Percentiles rank a stretch among this genome's conserved stretches.
These are phyloP conservation scores for Plasmodiophora brassicae DNA, from an alignment of 208 protist species.

Conservation along the genomic window DNA sequence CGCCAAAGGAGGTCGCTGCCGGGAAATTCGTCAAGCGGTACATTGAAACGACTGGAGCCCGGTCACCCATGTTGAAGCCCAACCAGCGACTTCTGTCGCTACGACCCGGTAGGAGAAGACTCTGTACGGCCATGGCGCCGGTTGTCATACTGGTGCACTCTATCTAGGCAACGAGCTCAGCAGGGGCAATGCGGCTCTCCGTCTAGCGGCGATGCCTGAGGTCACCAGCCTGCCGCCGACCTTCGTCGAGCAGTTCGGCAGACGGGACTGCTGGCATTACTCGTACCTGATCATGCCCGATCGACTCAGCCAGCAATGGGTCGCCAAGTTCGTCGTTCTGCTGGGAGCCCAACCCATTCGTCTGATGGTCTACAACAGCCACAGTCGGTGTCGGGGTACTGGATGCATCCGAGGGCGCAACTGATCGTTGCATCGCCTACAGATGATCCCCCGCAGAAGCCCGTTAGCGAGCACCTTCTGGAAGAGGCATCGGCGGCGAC, in stretches of 20 bases:
- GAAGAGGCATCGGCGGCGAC: neutral
- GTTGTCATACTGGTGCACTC: neutral
- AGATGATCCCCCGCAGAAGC: neutral
- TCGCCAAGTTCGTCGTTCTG: neutral
- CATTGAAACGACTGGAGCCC: neutral
- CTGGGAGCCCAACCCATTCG: neutral
- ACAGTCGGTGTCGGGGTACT: neutral
- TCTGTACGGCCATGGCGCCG: neutral
- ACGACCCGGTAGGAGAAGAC: neutral
- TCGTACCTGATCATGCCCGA: neutral
- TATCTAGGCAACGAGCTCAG: neutral
- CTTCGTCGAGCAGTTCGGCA: neutral
- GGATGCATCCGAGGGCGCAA: neutral
- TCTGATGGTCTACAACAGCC: neutral
- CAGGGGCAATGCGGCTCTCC: neutral
- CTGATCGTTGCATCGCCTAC: neutral
- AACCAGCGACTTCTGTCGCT: neutral
- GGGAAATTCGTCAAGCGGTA: neutral
- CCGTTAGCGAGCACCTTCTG: neutral
- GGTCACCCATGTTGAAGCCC: too few species aligned
- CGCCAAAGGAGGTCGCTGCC: neutral
- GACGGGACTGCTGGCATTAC: slow-evolving; percentile 14
- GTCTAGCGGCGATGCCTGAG: neutral
- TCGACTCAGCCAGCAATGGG: neutral
- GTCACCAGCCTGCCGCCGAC: neutral